These are phyloP conservation scores for Grosmannia clavigera DNA, from an alignment of 2,329 filamentous ascomycete genomes.

Conservation along the genomic window DNA sequence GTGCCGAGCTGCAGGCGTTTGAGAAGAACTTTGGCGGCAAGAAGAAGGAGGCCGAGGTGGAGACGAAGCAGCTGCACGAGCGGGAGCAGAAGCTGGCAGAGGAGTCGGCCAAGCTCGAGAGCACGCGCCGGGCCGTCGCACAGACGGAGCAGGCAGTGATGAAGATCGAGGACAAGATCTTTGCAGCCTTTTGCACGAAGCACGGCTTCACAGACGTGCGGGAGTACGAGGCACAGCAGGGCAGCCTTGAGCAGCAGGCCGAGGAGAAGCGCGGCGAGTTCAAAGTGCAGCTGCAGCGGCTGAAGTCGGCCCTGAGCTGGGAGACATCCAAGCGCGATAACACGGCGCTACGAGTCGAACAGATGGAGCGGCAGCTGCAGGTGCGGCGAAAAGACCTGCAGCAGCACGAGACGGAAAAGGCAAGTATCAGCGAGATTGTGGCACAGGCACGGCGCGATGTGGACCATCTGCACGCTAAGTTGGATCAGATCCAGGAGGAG, in stretches of 20 bases:
- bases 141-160: constrained; percentile 53
- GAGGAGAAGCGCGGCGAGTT: constrained; percentile 80
- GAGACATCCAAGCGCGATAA: constrained; percentile 39
- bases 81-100: constrained; percentile 67
- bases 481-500: constrained; percentile 56
- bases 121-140: constrained; percentile 34
- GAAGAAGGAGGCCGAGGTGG: constrained; percentile 64
- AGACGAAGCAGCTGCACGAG: constrained; percentile 60
- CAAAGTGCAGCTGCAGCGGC: constrained; percentile 65
- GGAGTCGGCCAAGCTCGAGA: constrained; percentile 56
- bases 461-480: constrained; percentile 58
- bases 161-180: constrained; percentile 78
- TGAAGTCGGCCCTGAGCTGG: constrained; percentile 51
- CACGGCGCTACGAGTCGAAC: constrained; percentile 55
- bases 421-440: constrained; percentile 59
- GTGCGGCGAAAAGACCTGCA: constrained; percentile 58
- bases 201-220: constrained; percentile 83
- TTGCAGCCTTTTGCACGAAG: constrained; percentile 70
- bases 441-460: constrained; percentile 64
- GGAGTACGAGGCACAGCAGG: constrained; percentile 87
- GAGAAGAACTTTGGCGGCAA: constrained; percentile 78
- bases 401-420: constrained; percentile 59
- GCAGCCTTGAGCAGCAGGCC: constrained; percentile 80
- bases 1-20: constrained; percentile 65
- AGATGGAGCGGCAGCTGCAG: constrained; percentile 53